Evolutionary conservation across 306 rosid genomes (phyloP).

Genomic region (Castanopsis chinensis): DNA sequence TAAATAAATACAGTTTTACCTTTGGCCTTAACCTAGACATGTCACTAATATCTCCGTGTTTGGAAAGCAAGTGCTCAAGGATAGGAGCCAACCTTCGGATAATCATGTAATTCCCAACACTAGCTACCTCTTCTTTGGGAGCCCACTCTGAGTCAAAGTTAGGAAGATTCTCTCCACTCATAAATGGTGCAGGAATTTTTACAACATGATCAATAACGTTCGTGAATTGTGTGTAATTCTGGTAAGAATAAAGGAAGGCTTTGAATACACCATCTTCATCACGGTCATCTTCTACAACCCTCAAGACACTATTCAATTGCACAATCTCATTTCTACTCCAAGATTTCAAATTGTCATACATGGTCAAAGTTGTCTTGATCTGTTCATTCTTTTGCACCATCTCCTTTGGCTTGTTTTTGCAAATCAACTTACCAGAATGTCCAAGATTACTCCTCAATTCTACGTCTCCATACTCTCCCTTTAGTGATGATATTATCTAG

Average conservation of each 20-base stretch:
- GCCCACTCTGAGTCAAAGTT: too few relatives aligned
- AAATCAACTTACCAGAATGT: not conserved
- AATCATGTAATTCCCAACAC: not conserved
- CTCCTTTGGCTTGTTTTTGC: not conserved
- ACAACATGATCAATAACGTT: not conserved
- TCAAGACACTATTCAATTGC: not conserved
- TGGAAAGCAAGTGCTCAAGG: not conserved
- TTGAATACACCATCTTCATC: not conserved
- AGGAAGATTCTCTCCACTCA: accelerated
- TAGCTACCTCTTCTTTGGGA: not conserved
- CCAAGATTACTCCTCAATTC: not conserved
- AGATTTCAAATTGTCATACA: not conserved
- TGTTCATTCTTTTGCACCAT: not conserved
- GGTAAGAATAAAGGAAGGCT: not conserved
- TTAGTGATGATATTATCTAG: not conserved
- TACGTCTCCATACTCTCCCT: not conserved
- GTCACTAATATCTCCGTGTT: not conserved
- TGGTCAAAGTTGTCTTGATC: not conserved
- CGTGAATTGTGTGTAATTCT: not conserved
- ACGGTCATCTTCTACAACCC: not conserved
- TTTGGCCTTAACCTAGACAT: not conserved
- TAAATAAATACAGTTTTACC: not conserved
- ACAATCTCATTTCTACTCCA: not conserved
- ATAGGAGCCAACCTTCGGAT: not conserved
- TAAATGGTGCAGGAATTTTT: too few relatives aligned